Evolutionary conservation across 1,284 basidiomycete genomes (phyloP).

Genomic region (Trichosporon ovoides): DNA sequence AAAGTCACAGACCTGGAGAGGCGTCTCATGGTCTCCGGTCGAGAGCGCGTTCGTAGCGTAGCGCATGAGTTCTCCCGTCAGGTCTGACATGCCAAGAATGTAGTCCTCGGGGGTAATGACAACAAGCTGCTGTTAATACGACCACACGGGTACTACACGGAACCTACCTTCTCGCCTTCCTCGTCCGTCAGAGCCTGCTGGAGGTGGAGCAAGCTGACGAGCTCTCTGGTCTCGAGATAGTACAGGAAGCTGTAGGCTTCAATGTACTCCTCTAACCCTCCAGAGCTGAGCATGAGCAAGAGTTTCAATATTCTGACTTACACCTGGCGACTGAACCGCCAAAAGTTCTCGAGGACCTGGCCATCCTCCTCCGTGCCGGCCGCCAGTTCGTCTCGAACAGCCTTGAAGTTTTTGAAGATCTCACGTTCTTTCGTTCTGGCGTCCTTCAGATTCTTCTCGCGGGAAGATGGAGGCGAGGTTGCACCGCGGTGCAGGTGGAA

Average conservation of each 20-base stretch:
- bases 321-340: slow-evolving; percentile 71
- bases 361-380: slow-evolving; percentile 48
- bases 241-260: slow-evolving; percentile 86
- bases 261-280: slow-evolving; percentile 80
- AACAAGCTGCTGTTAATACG: slow-evolving; percentile 38
- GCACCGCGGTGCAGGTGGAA: slow-evolving; percentile 80
- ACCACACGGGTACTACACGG: background rate
- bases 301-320: slow-evolving; percentile 50
- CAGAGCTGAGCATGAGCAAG: slow-evolving; percentile 32
- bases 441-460: slow-evolving; percentile 47
- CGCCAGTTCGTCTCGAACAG: slow-evolving; percentile 60
- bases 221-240: slow-evolving; percentile 66
- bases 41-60: slow-evolving; percentile 70
- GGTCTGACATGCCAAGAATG: slow-evolving; percentile 82
- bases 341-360: slow-evolving; percentile 55
- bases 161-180: slow-evolving; percentile 12
- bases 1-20: slow-evolving; percentile 66
- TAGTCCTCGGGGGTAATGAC: slow-evolving; percentile 80
- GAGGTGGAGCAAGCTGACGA: slow-evolving; percentile 67
- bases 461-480: slow-evolving; percentile 41
- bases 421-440: slow-evolving; percentile 66
- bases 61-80: slow-evolving; percentile 95
- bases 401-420: slow-evolving; percentile 62
- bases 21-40: slow-evolving; percentile 64
- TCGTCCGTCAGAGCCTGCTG: slow-evolving; percentile 59